Percentiles rank a stretch among this genome's conserved stretches.
Conservation (phyloP, 1,284 basidiomycete species). For the Naganishia albida region DNA sequence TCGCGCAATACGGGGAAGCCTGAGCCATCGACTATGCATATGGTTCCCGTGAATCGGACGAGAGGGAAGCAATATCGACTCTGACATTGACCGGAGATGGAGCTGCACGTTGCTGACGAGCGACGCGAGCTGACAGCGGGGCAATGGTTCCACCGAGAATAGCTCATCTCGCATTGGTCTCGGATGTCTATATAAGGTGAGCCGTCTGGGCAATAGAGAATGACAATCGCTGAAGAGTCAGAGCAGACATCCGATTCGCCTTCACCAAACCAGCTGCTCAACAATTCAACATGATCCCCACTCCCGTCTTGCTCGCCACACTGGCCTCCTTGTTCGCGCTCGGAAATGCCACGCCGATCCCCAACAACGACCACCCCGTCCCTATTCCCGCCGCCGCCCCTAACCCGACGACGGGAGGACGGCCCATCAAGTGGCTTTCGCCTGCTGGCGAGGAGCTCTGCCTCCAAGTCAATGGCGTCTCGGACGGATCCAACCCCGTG, state of each 20-base stretch:
- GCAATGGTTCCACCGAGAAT: too few relatives aligned
- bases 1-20: neutral
- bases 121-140: too few relatives aligned
- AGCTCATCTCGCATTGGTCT: too few relatives aligned
- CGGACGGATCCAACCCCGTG: neutral
- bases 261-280: neutral
- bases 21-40: neutral
- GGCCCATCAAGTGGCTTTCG: neutral
- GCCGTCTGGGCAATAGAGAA: too few relatives aligned
- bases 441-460: slow-evolving; percentile 5
- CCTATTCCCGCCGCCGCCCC: neutral
- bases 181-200: too few relatives aligned
- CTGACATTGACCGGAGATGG: too few relatives aligned
- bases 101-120: too few relatives aligned
- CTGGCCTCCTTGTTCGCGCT: neutral
- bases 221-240: too few relatives aligned
- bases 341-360: neutral
- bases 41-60: neutral
- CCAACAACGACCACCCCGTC: neutral
- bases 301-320: neutral
- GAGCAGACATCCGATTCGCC: neutral
- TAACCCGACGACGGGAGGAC: neutral
- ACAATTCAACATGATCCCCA: neutral
- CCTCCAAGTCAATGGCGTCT: slow-evolving; percentile 8
- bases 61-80: too few relatives aligned